phyloP scores from a whole-genome alignment of 495 filamentous ascomycete genomes.

The Podospora appendiculata region DNA sequence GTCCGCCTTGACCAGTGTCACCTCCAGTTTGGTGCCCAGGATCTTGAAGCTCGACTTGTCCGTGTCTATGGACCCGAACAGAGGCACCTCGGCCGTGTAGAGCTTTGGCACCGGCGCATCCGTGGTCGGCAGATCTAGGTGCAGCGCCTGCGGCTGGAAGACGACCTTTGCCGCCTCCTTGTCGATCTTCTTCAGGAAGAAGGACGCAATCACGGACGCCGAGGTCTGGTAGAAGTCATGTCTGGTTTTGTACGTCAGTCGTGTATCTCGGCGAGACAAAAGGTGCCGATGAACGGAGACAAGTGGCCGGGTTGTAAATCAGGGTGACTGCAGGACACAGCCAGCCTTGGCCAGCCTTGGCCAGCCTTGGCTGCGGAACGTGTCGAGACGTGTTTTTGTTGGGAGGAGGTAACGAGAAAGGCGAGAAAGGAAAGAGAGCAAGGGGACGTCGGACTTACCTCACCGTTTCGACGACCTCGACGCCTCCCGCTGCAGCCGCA shows the following conservation, averaged over 20 bases:
- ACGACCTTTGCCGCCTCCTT: conserved; percentile 64
- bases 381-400: conserved; percentile 9
- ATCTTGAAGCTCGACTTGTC: conserved; percentile 72
- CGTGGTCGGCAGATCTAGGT: conserved; percentile 73
- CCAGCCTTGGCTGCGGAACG: conserved; percentile 18
- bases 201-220: conserved; percentile 74
- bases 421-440: conserved; percentile 2
- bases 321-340: conserved; percentile 17
- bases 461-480: conserved; percentile 59
- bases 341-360: conserved; percentile 27
- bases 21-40: conserved; percentile 90
- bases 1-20: conserved; percentile 76
- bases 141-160: conserved; percentile 51
- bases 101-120: conserved; percentile 64
- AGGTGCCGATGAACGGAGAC: conserved; percentile 1
- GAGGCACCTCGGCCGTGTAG: conserved; percentile 63
- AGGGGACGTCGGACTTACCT: conserved; percentile 39
- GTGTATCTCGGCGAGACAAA: conserved; percentile 2
- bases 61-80: conserved; percentile 70
- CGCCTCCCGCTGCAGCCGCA: conserved; percentile 32
- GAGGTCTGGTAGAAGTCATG: conserved; percentile 95
- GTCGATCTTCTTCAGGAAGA: conserved; percentile 96
- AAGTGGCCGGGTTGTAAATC: background rate
- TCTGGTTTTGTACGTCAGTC: conserved; percentile 31
- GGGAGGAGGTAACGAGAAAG: background rate